These are phyloP conservation scores for Pleurotus citrinopileatus DNA, from an alignment of 768 basidiomycete species.

Conservation along the genomic window DNA sequence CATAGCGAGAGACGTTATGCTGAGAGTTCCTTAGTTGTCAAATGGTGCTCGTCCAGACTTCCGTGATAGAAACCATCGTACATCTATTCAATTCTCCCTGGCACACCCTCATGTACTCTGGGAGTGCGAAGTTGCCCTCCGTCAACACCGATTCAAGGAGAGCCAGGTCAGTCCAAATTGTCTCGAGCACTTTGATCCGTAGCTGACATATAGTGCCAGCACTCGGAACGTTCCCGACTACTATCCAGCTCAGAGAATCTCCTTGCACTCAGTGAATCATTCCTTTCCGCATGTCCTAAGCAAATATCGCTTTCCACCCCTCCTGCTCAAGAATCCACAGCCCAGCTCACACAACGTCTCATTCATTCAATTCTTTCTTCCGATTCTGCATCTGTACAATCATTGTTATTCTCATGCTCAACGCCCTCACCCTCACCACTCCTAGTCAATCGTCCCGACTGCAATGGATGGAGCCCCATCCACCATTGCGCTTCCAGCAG, in stretches of 20 bases:
- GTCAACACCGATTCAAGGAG: constrained; percentile 59
- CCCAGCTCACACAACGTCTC: constrained; percentile 46
- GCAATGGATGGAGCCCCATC: constrained; percentile 68
- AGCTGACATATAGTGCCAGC: constrained; percentile 20
- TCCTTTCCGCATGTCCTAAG: constrained; percentile 32
- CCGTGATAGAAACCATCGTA: constrained; percentile 68
- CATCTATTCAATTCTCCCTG: constrained; percentile 67
- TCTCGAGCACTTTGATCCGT: constrained; percentile 16
- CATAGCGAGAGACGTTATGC: constrained; percentile 7
- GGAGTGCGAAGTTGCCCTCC: constrained; percentile 66
- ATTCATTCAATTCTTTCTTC: constrained; percentile 49
- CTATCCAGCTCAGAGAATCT: constrained; percentile 32
- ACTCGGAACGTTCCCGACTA: constrained; percentile 17
- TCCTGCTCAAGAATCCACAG: constrained; percentile 39
- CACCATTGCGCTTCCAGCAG: constrained; percentile 63
- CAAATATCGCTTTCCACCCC: constrained; percentile 34
- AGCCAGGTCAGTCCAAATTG: constrained; percentile 42
- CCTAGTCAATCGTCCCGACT: constrained; percentile 69
- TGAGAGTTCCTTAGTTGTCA: constrained; percentile 41
- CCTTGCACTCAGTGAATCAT: constrained; percentile 34
- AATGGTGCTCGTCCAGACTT: constrained; percentile 74
- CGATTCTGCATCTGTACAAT: constrained; percentile 49
- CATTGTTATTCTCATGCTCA: constrained; percentile 39
- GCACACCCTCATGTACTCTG: constrained; percentile 62
- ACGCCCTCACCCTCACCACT: constrained; percentile 42